Conservation (phyloP, 1,284 basidiomycete genomes). For the Moesziomyces sp. region DNA sequence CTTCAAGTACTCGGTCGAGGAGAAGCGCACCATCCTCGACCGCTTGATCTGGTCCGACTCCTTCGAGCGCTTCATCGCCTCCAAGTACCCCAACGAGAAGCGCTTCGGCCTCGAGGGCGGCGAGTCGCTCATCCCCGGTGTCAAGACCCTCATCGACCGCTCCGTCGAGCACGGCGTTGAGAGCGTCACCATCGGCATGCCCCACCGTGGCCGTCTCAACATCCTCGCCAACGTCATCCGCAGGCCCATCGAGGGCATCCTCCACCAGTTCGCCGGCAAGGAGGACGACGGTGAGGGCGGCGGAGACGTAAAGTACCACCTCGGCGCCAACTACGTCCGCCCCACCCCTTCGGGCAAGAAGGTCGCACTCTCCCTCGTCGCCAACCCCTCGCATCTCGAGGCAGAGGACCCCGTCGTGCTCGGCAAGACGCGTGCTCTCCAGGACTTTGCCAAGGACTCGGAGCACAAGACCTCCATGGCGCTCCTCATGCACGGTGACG, state of each 20-base stretch:
- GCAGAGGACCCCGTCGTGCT: constrained; percentile 97
- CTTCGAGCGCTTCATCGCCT: constrained; percentile 97
- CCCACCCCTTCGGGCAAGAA: constrained; percentile 98
- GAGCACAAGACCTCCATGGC: constrained; percentile 74
- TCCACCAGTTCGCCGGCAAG: constrained; percentile 89
- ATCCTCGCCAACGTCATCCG: constrained; percentile 98
- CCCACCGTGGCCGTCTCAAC: constrained; percentile 97
- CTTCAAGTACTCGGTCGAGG: constrained; percentile 98
- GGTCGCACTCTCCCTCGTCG: constrained; percentile 95
- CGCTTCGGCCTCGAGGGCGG: constrained; percentile 99
- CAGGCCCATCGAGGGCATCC: constrained; percentile 96
- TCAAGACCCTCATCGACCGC: constrained; percentile 98
- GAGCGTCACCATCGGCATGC: constrained; percentile 98
- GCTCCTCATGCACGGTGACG: constrained; percentile 96
- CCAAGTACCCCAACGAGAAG: constrained; percentile 99
- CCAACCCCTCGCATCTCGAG: constrained; percentile 98
- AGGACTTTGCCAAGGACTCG: constrained; percentile 92
- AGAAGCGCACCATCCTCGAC: constrained; percentile 99
- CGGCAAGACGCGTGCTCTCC: constrained; percentile 95
- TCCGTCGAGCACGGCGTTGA: constrained; percentile 96
- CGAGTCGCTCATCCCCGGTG: constrained; percentile 96
- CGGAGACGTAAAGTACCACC: constrained; percentile 98
- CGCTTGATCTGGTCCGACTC: constrained; percentile 99
- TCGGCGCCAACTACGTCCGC: constrained; percentile 98
- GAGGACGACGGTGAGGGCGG: constrained; percentile 72